Percentiles rank a stretch among this genome's conserved stretches.
phyloP scores from a whole-genome alignment of 192 early-diverging fungal species.

The Coemansia sp. region DNA sequence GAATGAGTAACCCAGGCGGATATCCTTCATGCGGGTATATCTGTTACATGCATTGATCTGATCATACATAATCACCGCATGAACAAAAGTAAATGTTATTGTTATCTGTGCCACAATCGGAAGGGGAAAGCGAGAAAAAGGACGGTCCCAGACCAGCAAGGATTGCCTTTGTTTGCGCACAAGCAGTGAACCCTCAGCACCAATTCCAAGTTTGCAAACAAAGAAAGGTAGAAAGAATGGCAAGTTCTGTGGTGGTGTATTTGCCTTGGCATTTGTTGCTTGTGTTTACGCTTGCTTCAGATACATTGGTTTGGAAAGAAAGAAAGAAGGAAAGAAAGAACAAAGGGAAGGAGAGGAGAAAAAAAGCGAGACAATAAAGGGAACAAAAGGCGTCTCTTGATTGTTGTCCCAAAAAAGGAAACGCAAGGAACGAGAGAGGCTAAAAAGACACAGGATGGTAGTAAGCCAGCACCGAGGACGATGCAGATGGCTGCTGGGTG shows the following conservation, averaged over 20 bases:
- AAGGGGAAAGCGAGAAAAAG: not conserved
- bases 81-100: too few species aligned
- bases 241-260: not conserved
- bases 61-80: too few species aligned
- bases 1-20: too few species aligned
- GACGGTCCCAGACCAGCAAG: not conserved
- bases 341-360: constrained; percentile 2
- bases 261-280: not conserved
- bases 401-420: constrained; percentile 3
- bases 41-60: too few species aligned
- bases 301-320: constrained; percentile 4
- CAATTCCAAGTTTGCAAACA: not conserved
- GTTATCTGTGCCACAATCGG: not conserved
- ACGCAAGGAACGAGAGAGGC: not conserved
- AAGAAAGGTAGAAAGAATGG: not conserved
- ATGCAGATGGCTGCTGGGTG: not conserved
- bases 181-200: not conserved
- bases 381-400: constrained; percentile 5
- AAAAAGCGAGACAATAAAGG: constrained; percentile 8
- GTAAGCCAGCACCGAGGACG: constrained; percentile 5
- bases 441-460: constrained; percentile 2
- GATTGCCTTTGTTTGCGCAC: not conserved
- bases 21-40: too few species aligned
- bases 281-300: constrained; percentile 4
- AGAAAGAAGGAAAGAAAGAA: constrained; percentile 5